Conservation (phyloP, 1,284 basidiomycete genomes). For the Lentinus polychrous region DNA sequence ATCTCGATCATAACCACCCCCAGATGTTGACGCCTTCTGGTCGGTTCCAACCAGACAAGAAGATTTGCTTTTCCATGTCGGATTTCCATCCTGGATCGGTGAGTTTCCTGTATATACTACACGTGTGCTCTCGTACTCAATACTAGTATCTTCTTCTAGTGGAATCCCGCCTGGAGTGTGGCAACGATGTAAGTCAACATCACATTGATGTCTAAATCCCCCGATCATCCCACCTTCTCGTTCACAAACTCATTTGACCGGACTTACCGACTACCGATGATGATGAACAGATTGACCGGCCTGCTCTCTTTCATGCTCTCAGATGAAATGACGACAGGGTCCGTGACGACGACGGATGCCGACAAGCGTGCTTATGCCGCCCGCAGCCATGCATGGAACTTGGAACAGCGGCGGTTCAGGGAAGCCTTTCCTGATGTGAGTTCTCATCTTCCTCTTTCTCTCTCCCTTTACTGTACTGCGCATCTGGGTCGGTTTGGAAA, state of each 20-base stretch:
- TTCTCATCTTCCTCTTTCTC: constrained; percentile 10
- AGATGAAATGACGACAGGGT: constrained; percentile 95
- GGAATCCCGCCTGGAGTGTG: constrained; percentile 93
- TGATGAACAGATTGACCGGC: constrained; percentile 73
- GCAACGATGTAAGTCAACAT: constrained; percentile 70
- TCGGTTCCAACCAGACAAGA: constrained; percentile 87
- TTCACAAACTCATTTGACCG: not conserved
- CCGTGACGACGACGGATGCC: constrained; percentile 72
- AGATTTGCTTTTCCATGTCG: constrained; percentile 96
- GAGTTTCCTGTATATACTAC: constrained; percentile 26
- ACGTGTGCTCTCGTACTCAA: constrained; percentile 1
- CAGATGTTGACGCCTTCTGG: constrained; percentile 94
- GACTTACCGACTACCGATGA: constrained; percentile 5
- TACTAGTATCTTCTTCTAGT: constrained; percentile 38
- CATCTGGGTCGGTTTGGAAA: too few species aligned
- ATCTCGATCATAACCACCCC: constrained; percentile 8
- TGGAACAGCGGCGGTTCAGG: constrained; percentile 72
- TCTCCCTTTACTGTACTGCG: too few species aligned
- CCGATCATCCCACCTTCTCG: not conserved
- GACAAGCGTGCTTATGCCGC: constrained; percentile 77
- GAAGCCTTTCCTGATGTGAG: constrained; percentile 83
- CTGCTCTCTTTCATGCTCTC: constrained; percentile 93
- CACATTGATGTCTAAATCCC: not conserved
- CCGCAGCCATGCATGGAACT: constrained; percentile 82
- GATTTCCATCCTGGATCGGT: constrained; percentile 89